phyloP scores from a whole-genome alignment of 495 filamentous ascomycete species.

The Xylaria venustula region DNA sequence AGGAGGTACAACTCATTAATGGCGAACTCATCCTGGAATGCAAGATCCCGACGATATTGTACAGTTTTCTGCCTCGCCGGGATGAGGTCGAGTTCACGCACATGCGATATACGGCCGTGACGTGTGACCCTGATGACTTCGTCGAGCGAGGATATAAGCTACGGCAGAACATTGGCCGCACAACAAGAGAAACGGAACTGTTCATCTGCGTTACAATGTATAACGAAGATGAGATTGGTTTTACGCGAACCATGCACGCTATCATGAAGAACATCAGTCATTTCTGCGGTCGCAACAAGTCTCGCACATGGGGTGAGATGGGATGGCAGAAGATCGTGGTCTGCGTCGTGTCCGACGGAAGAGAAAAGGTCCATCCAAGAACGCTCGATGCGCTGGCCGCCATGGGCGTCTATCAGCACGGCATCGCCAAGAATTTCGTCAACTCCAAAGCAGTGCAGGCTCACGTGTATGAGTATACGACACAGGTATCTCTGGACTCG shows the following conservation, averaged over 20 bases:
- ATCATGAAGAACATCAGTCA: conserved; percentile 98
- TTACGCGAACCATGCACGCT: conserved; percentile 97
- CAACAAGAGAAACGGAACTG: conserved; percentile 89
- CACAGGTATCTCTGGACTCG: conserved; percentile 91
- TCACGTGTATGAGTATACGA: conserved; percentile 98
- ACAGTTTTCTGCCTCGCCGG: conserved; percentile 87
- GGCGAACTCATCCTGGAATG: conserved; percentile 97
- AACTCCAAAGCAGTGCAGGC: conserved; percentile 82
- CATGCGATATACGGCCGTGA: conserved; percentile 99
- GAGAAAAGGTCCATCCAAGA: conserved; percentile 89
- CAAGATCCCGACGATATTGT: conserved; percentile 96
- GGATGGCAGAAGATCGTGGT: conserved; percentile 99
- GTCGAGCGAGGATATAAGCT: conserved; percentile 84
- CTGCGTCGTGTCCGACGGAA: conserved; percentile 90
- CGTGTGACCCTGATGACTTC: conserved; percentile 96
- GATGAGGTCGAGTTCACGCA: conserved; percentile 97
- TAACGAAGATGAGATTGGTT: conserved; percentile 95
- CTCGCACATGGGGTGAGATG: conserved; percentile 91
- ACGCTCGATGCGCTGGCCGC: conserved; percentile 95
- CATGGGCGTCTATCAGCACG: conserved; percentile 98
- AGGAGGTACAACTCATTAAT: conserved; percentile 93
- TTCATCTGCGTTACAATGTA: conserved; percentile 99
- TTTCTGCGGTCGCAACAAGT: conserved; percentile 90
- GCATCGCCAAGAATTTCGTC: conserved; percentile 97
- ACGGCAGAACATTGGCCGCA: conserved; percentile 88